Evolutionary conservation across 2,329 filamentous ascomycete genomes (phyloP), one percentile per base, ranked within the genome.

Genomic region (Chalaropsis ovoidea): DNA sequence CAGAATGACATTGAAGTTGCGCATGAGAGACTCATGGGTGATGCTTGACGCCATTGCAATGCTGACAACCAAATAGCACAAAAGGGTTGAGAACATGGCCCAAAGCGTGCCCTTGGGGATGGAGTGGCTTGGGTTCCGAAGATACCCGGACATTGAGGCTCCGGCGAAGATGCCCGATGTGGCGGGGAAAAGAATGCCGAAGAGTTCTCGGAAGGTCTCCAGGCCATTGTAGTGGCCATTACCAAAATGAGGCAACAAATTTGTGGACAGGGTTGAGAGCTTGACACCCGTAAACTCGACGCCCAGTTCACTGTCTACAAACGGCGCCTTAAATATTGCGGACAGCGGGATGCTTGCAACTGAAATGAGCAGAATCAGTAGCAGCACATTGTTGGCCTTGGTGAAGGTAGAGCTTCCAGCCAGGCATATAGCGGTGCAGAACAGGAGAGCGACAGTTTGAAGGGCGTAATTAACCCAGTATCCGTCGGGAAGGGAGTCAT

Each of bases 111-210:
- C 90, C 68, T 84, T 86, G 0, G 90, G 90, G 64, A 95, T 95
- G 0, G 89, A 84, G 73, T 86, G 89, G 78, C 89, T 93, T 0
- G 90, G 90, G 69, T 90, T 86, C 68, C 83, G 87, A 62, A 95
- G 75, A 72, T 95, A 90, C 19, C 90, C 90, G 7, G 90, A 95
- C 90, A 95, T 95, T 70, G 89, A 93, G 6, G 90, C 90, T 19
- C 91, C 91, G 67, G 84, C 81, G 73, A 83, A 82, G 68, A 83
- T 85, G 27, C 81, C 80, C 2, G 77, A 81, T 0, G 80, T 82
- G 24, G 80, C 79, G 45, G 90, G 89, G 70, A 94, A 95, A 1
- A 95, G 76, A 68, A 95, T 90, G 1, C 90, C 91, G 75, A 95
- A 95, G 8, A 95, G 77, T 69, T 90, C 85, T 68, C 91, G 87